phyloP scores from a whole-genome alignment of 306 rosid species.

The Nissolia schottii region DNA sequence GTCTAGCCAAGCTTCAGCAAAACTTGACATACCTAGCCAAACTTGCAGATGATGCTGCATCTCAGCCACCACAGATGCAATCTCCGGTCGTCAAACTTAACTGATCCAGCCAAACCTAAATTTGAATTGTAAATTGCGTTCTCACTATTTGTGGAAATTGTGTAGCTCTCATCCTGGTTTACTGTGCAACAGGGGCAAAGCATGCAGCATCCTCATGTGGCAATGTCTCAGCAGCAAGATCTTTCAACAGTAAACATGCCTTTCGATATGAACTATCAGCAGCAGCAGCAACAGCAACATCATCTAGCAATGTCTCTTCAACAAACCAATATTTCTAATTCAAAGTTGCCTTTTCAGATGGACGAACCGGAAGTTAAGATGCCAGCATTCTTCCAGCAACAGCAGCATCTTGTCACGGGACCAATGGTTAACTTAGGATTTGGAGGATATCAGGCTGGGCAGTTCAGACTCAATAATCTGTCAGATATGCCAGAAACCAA shows the following conservation, averaged over 20 bases:
- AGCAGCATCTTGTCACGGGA: constrained; percentile 31
- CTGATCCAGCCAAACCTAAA: background rate
- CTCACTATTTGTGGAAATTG: constrained; percentile 13
- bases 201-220: constrained; percentile 26
- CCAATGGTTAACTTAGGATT: constrained; percentile 29
- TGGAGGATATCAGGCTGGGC: constrained; percentile 31
- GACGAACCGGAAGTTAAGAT: constrained; percentile 33
- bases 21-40: constrained; percentile 49
- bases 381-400: constrained; percentile 36
- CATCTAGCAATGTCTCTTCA: constrained; percentile 29
- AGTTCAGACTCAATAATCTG: constrained; percentile 20
- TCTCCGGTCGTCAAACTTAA: constrained; percentile 39
- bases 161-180: constrained; percentile 12
- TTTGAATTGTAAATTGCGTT: background rate
- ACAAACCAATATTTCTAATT: constrained; percentile 10
- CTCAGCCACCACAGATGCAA: constrained; percentile 17
- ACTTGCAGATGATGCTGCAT: constrained; percentile 44
- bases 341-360: constrained; percentile 37
- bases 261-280: constrained; percentile 26
- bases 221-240: constrained; percentile 37
- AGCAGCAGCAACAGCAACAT: constrained; percentile 5
- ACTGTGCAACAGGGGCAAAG: constrained; percentile 31
- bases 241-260: background rate
- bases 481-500: constrained; percentile 36
- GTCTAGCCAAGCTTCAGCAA: constrained; percentile 49